A percentile compares a stretch with the other conserved stretches of the same genome.
phyloP scores from a whole-genome alignment of 2,329 filamentous ascomycete species.

The Raffaelea albimanens region DNA sequence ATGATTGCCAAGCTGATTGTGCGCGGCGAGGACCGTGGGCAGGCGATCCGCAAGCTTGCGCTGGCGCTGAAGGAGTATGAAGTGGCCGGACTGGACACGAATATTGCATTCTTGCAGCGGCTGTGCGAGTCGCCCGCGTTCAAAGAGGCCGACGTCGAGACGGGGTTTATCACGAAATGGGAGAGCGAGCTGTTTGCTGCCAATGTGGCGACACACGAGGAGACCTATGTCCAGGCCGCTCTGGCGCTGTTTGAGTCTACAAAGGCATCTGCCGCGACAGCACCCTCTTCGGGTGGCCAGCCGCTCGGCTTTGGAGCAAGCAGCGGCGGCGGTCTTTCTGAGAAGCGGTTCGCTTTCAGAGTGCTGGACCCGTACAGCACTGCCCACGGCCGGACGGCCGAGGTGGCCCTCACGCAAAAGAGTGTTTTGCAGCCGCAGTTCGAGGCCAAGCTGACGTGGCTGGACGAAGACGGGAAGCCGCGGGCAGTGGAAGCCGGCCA shows the following conservation, averaged over 20 bases:
- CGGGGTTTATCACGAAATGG: conserved; percentile 91
- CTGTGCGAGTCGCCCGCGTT: conserved; percentile 77
- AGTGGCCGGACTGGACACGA: conserved; percentile 85
- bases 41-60: conserved; percentile 73
- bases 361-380: conserved; percentile 50
- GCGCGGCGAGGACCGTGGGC: conserved; percentile 65
- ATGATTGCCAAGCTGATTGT: conserved; percentile 99
- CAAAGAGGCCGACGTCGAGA: conserved; percentile 81
- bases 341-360: conserved; percentile 42
- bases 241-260: conserved; percentile 53
- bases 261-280: not conserved
- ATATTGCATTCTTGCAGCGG: conserved; percentile 91
- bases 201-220: conserved; percentile 29
- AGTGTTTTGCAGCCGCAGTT: conserved; percentile 37
- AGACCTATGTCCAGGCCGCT: conserved; percentile 80
- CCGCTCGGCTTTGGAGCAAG: conserved; percentile 45
- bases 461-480: conserved; percentile 9
- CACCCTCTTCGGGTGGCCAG: conserved; percentile 25
- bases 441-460: conserved; percentile 34
- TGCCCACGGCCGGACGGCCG: conserved; percentile 38
- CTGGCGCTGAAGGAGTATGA: conserved; percentile 81
- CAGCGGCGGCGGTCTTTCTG: conserved; percentile 19
- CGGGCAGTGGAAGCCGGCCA: conserved; percentile 17
- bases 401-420: conserved; percentile 40
- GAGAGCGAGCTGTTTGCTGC: conserved; percentile 66